Evolutionary conservation across 2,329 filamentous ascomycete species (phyloP), one percentile per base, ranked within the genome.

Genomic region (Paraphoma chrysanthemicola): DNA sequence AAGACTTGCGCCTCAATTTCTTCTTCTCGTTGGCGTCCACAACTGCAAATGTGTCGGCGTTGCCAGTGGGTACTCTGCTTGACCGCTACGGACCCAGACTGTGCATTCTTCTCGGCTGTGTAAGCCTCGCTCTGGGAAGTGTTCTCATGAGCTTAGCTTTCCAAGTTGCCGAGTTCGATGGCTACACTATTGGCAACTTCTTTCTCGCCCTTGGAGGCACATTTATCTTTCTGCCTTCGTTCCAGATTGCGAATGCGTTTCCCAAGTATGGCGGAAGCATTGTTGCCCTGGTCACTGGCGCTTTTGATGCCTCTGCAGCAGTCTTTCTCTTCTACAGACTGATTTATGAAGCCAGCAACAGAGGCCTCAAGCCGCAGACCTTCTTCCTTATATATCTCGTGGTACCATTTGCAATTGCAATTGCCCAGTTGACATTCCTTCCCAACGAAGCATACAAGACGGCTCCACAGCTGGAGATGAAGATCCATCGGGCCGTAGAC

Each of bases 191-290:
- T 5, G 91, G 90, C 14, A 93, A 94, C 74, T 80, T 93, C 18
- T 86, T 92, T 53, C 82, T 95, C 7, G 90, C 91, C 0, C 82
- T 94, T 1, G 92, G 91, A 17, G 92, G 91, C 0, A 90, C 91
- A 2, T 93, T 93, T 67, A 86, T 91, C 49, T 95, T 92, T 76
- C 91, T 95, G 54, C 88, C 90, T 8, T 90, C 89, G 3, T 94
- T 94, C 76, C 91, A 95, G 72, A 85, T 95, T 39, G 92, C 90
- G 39, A 95, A 95, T 74, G 88, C 91, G 2, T 94, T 96, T 70
- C 91, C 91, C 1, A 84, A 84, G 48, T 85, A 89, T 69, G 90
- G 90, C 1, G 91, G 91, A 1, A 79, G 92, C n/a, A 92, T 96
- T 60, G 81, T 96, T 8, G 91, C 92, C 2, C 82, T 92, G 33